Evolutionary conservation across 2,329 filamentous ascomycete species (phyloP), one percentile per base, ranked within the genome.

Genomic region (Septoria linicola): DNA sequence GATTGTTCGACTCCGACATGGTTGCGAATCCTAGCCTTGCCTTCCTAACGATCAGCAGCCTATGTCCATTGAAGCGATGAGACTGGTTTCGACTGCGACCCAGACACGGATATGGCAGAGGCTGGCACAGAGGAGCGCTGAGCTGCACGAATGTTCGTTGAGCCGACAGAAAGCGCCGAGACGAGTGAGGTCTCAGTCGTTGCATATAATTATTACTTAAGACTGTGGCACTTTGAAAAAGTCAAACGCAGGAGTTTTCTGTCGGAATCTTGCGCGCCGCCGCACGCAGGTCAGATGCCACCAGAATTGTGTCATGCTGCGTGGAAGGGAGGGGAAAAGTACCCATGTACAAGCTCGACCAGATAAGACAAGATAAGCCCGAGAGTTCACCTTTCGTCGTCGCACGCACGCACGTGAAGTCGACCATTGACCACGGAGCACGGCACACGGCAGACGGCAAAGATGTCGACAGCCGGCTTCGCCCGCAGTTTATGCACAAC

Each of bases 1-100:
- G 55, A 13, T 44, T 40, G 31, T 53, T 51, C 32, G 49, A 41
- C 21, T 50, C 43, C 10, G 46, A 53, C 19, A 56, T 46, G 44
- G 44, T 52, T 17, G 58, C 47, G 16, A 35, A 35, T 31, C 2
- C 20, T 17, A 23, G 30, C 25, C 36, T 27, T 27, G 14, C 21
- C 14, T 10, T 19, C 0, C 8, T 23, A 11, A 19, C 44, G n/a
- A 40, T 27, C 20, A 23, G 35, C 34, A 39, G 5, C 14, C 35
- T 31, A 37, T 32, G 34, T 47, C 44, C 44, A 47, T 47, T 47
- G 44, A 32, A 41, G 20, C 21, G 8, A 14, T 17, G 6, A 37
- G 7, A 19, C 16, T 37, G n/a, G 4, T 8, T 8, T 8, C 35
- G 35, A 20, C 35, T 20, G 35, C 8, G 35, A 37, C 2, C 7